These are phyloP conservation scores for Tolypocladium nubicola DNA, from an alignment of 2,329 filamentous ascomycete species.

Conservation along the genomic window DNA sequence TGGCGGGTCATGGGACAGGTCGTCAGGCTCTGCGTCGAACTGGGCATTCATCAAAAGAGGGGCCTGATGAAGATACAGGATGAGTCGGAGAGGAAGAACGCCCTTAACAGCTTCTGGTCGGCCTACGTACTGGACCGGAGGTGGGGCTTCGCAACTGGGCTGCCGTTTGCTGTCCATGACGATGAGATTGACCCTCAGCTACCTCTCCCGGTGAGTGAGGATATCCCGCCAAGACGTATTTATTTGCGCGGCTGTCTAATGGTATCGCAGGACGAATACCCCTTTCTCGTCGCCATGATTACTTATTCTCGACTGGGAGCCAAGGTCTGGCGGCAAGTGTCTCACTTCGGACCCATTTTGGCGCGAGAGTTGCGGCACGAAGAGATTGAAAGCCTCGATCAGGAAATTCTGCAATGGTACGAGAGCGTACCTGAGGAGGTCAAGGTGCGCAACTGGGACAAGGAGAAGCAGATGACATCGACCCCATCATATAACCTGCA, in stretches of 20 bases:
- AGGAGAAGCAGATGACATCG: constrained; percentile 39
- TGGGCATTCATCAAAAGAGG: constrained; percentile 73
- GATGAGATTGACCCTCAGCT: constrained; percentile 73
- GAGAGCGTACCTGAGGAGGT: constrained; percentile 56
- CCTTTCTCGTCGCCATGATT: constrained; percentile 77
- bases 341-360: constrained; percentile 52
- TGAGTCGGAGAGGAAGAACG: constrained; percentile 56
- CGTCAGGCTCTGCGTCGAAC: constrained; percentile 65
- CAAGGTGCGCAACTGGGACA: constrained; percentile 48
- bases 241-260: constrained; percentile 7
- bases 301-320: constrained; percentile 73
- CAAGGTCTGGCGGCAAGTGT: constrained; percentile 76
- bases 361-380: constrained; percentile 56
- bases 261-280: constrained; percentile 35
- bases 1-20: constrained; percentile 84
- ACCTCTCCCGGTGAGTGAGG: constrained; percentile 59
- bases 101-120: constrained; percentile 73
- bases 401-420: constrained; percentile 81
- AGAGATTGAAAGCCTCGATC: constrained; percentile 72
- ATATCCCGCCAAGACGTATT: not conserved
- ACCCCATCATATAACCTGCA: constrained; percentile 54
- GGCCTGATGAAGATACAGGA: constrained; percentile 60
- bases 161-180: constrained; percentile 79
- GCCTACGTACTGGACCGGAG: constrained; percentile 76
- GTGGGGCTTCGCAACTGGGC: constrained; percentile 82